A percentile compares a stretch with the other conserved stretches of the same genome.
Evolutionary conservation across 768 basidiomycete species (phyloP).

Genomic region (Mycena rosella): DNA sequence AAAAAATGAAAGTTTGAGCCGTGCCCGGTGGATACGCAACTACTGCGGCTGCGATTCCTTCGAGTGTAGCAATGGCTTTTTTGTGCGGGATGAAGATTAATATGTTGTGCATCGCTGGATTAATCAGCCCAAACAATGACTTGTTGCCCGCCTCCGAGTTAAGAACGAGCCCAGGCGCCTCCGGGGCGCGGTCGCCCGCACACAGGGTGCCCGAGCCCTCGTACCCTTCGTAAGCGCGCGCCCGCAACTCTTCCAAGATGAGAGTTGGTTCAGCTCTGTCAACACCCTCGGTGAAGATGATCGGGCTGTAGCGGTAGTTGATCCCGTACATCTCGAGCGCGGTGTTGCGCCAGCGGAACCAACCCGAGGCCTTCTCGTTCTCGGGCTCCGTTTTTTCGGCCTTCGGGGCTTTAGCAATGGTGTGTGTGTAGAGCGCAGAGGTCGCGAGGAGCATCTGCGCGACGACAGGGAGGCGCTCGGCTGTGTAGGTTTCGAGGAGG

Average conservation of each 20-base stretch:
- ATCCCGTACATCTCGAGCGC: conserved; percentile 41
- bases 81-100: conserved; percentile 18
- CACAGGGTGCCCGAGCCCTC: conserved; percentile 29
- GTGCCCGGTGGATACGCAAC: not conserved
- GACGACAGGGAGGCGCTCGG: conserved; percentile 48
- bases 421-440: conserved; percentile 37
- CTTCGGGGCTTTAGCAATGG: conserved; percentile 26
- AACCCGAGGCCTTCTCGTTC: conserved; percentile 16
- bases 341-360: conserved; percentile 26
- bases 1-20: not conserved
- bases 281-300: conserved; percentile 41
- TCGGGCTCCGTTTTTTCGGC: not conserved
- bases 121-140: conserved; percentile 34
- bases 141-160: not conserved
- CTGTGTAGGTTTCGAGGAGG: conserved; percentile 42
- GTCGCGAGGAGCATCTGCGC: conserved; percentile 46
- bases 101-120: conserved; percentile 25
- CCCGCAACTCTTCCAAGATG: conserved; percentile 26
- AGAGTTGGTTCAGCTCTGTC: not conserved
- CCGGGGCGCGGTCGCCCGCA: conserved; percentile 46
- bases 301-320: conserved; percentile 43
- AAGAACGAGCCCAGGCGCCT: conserved; percentile 36
- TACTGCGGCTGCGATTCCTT: not conserved
- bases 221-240: conserved; percentile 32
- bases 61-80: not conserved